Conservation (phyloP, 495 filamentous ascomycete species). For the Geopyxis carbonaria region DNA sequence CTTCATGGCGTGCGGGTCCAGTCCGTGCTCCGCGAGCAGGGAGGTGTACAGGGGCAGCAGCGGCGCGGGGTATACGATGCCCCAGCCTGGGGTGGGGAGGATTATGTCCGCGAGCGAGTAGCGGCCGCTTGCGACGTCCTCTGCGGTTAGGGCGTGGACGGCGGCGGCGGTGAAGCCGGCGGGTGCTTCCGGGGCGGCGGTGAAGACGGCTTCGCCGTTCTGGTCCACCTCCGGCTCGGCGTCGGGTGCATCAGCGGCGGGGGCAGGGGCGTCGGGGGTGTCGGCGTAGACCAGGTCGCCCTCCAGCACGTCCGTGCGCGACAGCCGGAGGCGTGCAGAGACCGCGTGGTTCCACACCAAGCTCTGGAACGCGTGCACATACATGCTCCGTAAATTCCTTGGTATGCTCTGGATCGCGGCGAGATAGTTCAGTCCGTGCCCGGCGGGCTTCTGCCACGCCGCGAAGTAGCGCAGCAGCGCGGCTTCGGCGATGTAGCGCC, state of each 20-base stretch:
- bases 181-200: constrained; percentile 17
- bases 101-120: constrained; percentile 81
- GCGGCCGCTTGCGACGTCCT: constrained; percentile 61
- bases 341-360: constrained; percentile 80
- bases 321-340: constrained; percentile 55
- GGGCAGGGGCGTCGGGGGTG: constrained; percentile 2
- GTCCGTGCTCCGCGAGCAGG: constrained; percentile 69
- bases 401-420: constrained; percentile 63
- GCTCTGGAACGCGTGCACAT: constrained; percentile 89
- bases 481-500: constrained; percentile 62
- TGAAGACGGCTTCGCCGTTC: constrained; percentile 49
- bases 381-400: constrained; percentile 72
- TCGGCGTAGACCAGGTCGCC: constrained; percentile 69
- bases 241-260: constrained; percentile 20
- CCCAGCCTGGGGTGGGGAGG: constrained; percentile 83
- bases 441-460: constrained; percentile 15
- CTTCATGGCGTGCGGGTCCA: constrained; percentile 79
- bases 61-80: constrained; percentile 72
- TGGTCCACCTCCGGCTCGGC: constrained; percentile 37
- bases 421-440: constrained; percentile 41
- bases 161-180: constrained; percentile 49
- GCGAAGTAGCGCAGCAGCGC: constrained; percentile 58
- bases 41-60: constrained; percentile 60
- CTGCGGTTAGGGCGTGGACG: constrained; percentile 54
- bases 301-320: constrained; percentile 49